Percentiles rank a stretch among this genome's conserved stretches.
These are phyloP conservation scores for Kokia cookei DNA, from an alignment of 441 rosid genomes.

Conservation along the genomic window DNA sequence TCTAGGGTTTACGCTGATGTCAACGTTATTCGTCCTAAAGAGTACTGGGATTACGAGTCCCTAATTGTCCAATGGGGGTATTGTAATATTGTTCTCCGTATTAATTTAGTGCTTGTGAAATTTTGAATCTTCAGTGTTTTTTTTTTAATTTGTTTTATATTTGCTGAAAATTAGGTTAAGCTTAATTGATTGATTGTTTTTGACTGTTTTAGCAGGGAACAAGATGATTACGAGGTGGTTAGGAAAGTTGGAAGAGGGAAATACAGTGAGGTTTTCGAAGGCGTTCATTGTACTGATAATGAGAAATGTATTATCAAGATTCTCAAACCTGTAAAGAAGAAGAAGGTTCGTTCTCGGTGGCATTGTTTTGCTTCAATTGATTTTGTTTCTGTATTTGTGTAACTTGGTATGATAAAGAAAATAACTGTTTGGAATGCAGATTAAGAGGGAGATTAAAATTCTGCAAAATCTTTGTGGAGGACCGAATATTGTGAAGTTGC, in stretches of 20 bases:
- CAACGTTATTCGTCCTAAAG: constrained; percentile 36
- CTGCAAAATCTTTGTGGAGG: constrained; percentile 98
- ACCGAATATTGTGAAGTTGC: constrained; percentile 86
- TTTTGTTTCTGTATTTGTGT: background rate
- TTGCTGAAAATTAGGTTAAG: background rate
- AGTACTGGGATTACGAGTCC: constrained; percentile 74
- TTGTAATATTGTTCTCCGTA: background rate
- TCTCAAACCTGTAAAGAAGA: constrained; percentile 95
- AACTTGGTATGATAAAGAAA: background rate
- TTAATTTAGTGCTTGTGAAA: background rate
- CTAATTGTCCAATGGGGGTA: constrained; percentile 98
- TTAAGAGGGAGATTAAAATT: constrained; percentile 94
- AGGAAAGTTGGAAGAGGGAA: constrained; percentile 96
- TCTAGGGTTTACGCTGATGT: constrained; percentile 90
- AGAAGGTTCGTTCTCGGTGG: constrained; percentile 52
- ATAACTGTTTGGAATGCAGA: constrained; percentile 39
- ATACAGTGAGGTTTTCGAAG: constrained; percentile 96
- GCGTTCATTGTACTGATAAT: constrained; percentile 65
- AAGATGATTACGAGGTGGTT: constrained; percentile 95
- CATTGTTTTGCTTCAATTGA: background rate
- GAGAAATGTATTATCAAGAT: constrained; percentile 94
- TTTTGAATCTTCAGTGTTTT: background rate
- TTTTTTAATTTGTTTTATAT: background rate
- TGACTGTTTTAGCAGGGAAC: constrained; percentile 42
- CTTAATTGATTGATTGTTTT: background rate